phyloP scores from a whole-genome alignment of 2,329 filamentous ascomycete species.

The Mollisiaceae sp. region DNA sequence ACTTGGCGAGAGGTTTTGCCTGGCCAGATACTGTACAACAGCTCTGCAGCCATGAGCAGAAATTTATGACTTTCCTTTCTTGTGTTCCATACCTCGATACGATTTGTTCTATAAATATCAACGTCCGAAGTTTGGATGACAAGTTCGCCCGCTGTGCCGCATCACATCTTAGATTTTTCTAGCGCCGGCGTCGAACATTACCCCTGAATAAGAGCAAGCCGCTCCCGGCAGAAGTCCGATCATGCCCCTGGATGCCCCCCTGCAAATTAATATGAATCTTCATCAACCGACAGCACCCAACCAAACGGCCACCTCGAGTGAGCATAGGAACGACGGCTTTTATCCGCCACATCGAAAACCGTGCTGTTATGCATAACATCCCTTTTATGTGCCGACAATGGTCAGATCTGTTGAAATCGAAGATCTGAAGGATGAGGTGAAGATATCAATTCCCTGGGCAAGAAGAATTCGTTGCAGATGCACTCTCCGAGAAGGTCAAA shows the following conservation, averaged over 20 bases:
- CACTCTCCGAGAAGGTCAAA: background rate
- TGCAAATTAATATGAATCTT: constrained; percentile 1
- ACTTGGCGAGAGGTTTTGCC: background rate
- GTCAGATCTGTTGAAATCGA: background rate
- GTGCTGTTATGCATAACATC: background rate
- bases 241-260: background rate
- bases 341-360: background rate
- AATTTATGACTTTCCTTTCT: background rate
- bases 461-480: background rate
- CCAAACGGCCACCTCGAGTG: background rate
- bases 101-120: constrained; percentile 2
- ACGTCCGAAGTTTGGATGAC: background rate
- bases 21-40: background rate
- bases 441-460: background rate
- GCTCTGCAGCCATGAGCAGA: background rate
- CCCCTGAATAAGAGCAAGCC: background rate
- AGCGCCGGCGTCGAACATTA: background rate
- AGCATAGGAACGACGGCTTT: background rate
- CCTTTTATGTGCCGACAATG: background rate
- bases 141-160: background rate
- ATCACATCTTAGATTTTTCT: background rate
- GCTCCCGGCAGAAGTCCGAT: background rate
- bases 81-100: background rate
- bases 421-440: too few species aligned
- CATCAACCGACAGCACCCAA: constrained; percentile 2